Percentiles rank a stretch among this genome's conserved stretches.
Conservation (phyloP, 371 early-diverging fungal genomes). For the Capniomyces stellatus region DNA sequence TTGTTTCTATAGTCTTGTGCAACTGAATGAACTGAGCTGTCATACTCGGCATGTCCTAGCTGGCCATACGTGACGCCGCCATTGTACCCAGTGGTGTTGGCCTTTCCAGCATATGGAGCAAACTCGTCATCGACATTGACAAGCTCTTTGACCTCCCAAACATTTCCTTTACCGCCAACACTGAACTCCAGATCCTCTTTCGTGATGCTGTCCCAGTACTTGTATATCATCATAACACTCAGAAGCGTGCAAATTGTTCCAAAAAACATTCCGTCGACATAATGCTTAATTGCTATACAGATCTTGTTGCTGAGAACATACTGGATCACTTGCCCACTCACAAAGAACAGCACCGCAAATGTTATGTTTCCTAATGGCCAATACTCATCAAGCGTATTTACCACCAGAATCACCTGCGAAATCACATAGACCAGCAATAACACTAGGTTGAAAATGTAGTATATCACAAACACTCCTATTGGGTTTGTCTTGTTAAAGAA, state of each 20-base stretch:
- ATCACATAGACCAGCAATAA: conserved; percentile 69
- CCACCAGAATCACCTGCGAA: conserved; percentile 79
- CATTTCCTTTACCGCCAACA: conserved; percentile 65
- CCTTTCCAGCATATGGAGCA: conserved; percentile 19
- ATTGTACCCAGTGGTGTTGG: conserved; percentile 15
- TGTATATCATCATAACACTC: conserved; percentile 97
- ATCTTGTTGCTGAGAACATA: conserved; percentile 57
- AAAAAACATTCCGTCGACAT: conserved; percentile 92
- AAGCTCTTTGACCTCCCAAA: conserved; percentile 86
- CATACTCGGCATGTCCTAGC: no score
- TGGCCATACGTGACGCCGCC: conserved; percentile 19
- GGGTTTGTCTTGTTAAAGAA: conserved; percentile 45
- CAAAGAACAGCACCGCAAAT: conserved; percentile 71
- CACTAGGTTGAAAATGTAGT: conserved; percentile 69
- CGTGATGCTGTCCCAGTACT: conserved; percentile 97
- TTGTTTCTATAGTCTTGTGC: not conserved
- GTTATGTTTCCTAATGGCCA: conserved; percentile 88
- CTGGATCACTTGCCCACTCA: conserved; percentile 63
- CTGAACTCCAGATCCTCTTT: conserved; percentile 95
- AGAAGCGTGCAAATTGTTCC: conserved; percentile 78
- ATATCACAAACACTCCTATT: conserved; percentile 67
- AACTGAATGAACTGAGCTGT: no score
- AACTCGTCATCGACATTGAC: conserved; percentile 35
- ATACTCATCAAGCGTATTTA: conserved; percentile 83
- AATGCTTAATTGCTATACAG: conserved; percentile 78